Evolutionary conservation across 495 filamentous ascomycete genomes (phyloP).

Genomic region (Penicillium pancosmium): DNA sequence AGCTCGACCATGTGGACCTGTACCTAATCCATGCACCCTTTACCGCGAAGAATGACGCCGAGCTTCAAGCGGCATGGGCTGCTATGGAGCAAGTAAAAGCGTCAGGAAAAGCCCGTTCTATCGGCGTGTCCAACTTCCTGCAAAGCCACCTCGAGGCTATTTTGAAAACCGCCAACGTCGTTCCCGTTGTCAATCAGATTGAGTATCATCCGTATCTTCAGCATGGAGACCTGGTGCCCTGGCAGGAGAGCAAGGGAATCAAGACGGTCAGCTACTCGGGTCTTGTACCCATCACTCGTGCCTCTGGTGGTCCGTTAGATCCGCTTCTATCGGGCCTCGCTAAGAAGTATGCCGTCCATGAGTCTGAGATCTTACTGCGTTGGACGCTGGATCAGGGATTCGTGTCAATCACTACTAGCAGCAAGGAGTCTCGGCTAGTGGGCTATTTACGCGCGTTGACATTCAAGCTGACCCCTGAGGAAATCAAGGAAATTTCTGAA

Average conservation of each 20-base stretch:
- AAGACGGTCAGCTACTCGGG: conserved; percentile 70
- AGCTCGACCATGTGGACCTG: conserved; percentile 80
- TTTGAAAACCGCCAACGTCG: conserved; percentile 62
- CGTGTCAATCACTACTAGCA: conserved; percentile 77
- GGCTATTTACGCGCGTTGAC: conserved; percentile 63
- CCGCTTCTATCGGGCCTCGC: conserved; percentile 60
- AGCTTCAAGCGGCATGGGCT: conserved; percentile 73
- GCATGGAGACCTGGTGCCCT: conserved; percentile 65
- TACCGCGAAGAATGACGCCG: conserved; percentile 60
- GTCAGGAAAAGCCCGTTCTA: conserved; percentile 69
- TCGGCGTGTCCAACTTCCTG: conserved; percentile 85
- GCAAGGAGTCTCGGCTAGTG: conserved; percentile 68
- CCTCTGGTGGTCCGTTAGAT: conserved; percentile 69
- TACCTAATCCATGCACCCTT: conserved; percentile 82
- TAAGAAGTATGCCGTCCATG: conserved; percentile 75
- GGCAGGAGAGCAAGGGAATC: conserved; percentile 68
- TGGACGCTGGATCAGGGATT: conserved; percentile 83
- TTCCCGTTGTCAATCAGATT: conserved; percentile 82
- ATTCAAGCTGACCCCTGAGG: conserved; percentile 72
- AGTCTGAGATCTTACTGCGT: conserved; percentile 68
- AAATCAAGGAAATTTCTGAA: conserved; percentile 67
- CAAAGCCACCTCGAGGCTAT: conserved; percentile 67
- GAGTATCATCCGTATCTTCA: conserved; percentile 90
- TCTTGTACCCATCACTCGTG: conserved; percentile 67
- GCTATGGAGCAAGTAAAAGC: conserved; percentile 74